Percentiles rank a stretch among this genome's conserved stretches.
These are phyloP conservation scores for Phlebopus sp. DNA, from an alignment of 1,284 basidiomycete species.

Conservation along the genomic window DNA sequence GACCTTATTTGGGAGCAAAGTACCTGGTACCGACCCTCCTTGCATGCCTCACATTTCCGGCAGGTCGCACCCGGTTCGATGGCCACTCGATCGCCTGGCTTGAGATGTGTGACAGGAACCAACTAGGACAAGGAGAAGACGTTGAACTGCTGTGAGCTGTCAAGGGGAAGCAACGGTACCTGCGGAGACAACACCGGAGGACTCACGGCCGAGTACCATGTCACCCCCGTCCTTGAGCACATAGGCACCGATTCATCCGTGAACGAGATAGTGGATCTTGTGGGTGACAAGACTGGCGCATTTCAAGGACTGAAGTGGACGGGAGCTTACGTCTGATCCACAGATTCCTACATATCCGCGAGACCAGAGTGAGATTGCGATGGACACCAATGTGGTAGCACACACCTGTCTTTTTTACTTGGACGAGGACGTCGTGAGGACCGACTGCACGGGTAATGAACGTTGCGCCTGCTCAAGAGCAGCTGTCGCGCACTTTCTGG, in stretches of 20 bases:
- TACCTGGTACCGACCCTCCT: slow-evolving; percentile 79
- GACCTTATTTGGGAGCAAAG: slow-evolving; percentile 13
- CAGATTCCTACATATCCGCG: slow-evolving; percentile 66
- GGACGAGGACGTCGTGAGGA: slow-evolving; percentile 81
- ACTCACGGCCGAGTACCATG: slow-evolving; percentile 73
- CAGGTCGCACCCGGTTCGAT: slow-evolving; percentile 83
- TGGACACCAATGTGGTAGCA: slow-evolving; percentile 6
- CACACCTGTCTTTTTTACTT: slow-evolving; percentile 88
- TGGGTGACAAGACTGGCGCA: slow-evolving; percentile 3
- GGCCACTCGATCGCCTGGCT: slow-evolving; percentile 84
- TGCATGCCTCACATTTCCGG: slow-evolving; percentile 70
- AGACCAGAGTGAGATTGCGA: slow-evolving; percentile 11
- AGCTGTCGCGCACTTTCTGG: slow-evolving; percentile 53
- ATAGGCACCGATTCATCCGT: slow-evolving; percentile 79
- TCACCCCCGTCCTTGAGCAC: slow-evolving; percentile 60
- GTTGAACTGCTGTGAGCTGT: background rate
- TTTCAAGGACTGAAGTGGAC: background rate
- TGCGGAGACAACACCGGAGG: slow-evolving; percentile 47
- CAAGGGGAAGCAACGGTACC: slow-evolving; percentile 18
- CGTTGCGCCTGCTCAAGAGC: slow-evolving; percentile 1
- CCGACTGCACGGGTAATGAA: slow-evolving; percentile 44
- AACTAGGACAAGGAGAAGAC: slow-evolving; percentile 19
- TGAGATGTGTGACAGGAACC: slow-evolving; percentile 43
- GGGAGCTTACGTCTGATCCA: slow-evolving; percentile 71
- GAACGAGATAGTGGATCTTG: slow-evolving; percentile 73